Percentiles rank a stretch among this genome's conserved stretches.
phyloP scores from a whole-genome alignment of 1,284 basidiomycete genomes.

The Pseudozyma sp. region DNA sequence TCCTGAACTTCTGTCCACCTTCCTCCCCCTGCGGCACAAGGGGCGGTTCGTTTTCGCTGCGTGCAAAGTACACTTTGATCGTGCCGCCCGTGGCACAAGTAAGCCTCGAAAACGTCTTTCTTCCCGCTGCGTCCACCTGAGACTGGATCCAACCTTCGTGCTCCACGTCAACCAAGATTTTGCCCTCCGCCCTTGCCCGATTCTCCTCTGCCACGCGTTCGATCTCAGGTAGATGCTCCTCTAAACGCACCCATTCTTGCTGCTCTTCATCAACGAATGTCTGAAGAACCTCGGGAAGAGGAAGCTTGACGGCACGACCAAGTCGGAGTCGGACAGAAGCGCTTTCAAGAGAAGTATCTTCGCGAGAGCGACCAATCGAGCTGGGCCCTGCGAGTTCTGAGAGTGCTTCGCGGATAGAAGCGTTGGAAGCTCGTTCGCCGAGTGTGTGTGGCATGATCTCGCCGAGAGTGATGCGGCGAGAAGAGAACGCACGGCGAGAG shows the following conservation, averaged over 20 bases:
- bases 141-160: slow-evolving; percentile 9
- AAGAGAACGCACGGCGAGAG: neutral
- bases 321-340: slow-evolving; percentile 14
- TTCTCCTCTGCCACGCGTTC: slow-evolving; percentile 12
- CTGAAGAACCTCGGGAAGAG: slow-evolving; percentile 12
- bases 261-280: slow-evolving; percentile 25
- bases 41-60: neutral
- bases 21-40: neutral
- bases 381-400: neutral
- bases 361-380: slow-evolving; percentile 15
- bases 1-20: slow-evolving; percentile 2
- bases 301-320: slow-evolving; percentile 20
- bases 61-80: slow-evolving; percentile 15
- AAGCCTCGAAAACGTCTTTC: slow-evolving; percentile 11
- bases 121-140: slow-evolving; percentile 16
- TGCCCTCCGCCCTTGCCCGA: slow-evolving; percentile 20
- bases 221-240: slow-evolving; percentile 14
- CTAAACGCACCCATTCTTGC: slow-evolving; percentile 20
- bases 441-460: slow-evolving; percentile 6
- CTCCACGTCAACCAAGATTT: slow-evolving; percentile 23
- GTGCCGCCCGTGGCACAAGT: slow-evolving; percentile 12
- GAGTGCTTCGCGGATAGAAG: slow-evolving; percentile 11
- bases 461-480: slow-evolving; percentile 1
- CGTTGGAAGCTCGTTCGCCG: neutral
- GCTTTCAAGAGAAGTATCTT: slow-evolving; percentile 3